A percentile compares a stretch with the other conserved stretches of the same genome.
phyloP scores from a whole-genome alignment of 2,329 filamentous ascomycete genomes.

The Colletotrichum spinosum region DNA sequence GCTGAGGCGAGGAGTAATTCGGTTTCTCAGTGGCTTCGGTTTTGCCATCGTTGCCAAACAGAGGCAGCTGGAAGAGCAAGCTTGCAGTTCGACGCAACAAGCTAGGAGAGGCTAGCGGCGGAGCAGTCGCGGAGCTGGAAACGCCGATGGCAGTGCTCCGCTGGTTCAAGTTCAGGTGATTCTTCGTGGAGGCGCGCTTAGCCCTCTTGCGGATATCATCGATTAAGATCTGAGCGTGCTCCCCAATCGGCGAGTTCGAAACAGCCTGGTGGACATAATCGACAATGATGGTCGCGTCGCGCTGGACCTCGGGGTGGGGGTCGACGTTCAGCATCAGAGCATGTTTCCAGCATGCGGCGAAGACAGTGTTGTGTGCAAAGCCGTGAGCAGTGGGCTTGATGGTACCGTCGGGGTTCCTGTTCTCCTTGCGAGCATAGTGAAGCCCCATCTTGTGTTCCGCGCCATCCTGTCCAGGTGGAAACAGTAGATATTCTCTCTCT shows the following conservation, averaged over 20 bases:
- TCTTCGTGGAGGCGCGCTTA: constrained; percentile 59
- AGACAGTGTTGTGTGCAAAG: constrained; percentile 87
- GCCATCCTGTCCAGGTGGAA: constrained; percentile 66
- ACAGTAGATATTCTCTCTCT: constrained; percentile 77
- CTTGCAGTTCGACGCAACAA: constrained; percentile 74
- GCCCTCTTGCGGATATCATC: constrained; percentile 74
- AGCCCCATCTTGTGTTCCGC: constrained; percentile 71
- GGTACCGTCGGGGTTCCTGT: constrained; percentile 67
- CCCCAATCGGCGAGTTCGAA: constrained; percentile 80
- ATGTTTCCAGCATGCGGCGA: constrained; percentile 94
- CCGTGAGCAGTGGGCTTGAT: constrained; percentile 69
- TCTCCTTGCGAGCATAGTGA: constrained; percentile 68
- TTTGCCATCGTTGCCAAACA: constrained; percentile 63
- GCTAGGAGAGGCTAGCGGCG: constrained; percentile 66
- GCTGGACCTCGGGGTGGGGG: constrained; percentile 91
- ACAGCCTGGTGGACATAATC: constrained; percentile 86
- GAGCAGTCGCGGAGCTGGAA: constrained; percentile 45
- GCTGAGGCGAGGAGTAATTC: constrained; percentile 36
- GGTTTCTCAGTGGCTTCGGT: constrained; percentile 38
- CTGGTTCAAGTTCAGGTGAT: constrained; percentile 54
- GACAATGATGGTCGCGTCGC: constrained; percentile 85
- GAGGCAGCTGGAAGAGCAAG: constrained; percentile 68
- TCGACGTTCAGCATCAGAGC: constrained; percentile 91
- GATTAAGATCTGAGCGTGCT: constrained; percentile 77
- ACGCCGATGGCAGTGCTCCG: constrained; percentile 56